A percentile compares a stretch with the other conserved stretches of the same genome.
Evolutionary conservation across 1,284 basidiomycete genomes (phyloP).

Genomic region (Cryptococcus neoformans): DNA sequence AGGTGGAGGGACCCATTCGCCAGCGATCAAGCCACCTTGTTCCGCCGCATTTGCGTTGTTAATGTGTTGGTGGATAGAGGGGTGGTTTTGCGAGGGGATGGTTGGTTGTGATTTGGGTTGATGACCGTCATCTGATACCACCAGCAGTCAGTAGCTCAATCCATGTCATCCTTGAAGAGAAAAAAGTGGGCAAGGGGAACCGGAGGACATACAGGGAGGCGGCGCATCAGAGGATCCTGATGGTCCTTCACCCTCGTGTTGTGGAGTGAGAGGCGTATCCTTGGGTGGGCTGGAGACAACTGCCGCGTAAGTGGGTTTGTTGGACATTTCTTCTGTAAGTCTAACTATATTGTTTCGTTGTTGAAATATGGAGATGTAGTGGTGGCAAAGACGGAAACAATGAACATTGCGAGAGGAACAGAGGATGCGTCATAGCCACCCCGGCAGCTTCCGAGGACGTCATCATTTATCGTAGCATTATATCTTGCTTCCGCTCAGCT

Average conservation of each 20-base stretch:
- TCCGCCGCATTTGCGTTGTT: too few relatives aligned
- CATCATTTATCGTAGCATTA: too few relatives aligned
- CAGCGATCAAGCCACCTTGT: not conserved
- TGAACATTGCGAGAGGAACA: too few relatives aligned
- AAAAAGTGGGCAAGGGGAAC: not conserved
- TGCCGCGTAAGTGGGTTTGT: slow-evolving; percentile 18
- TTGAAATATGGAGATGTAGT: too few relatives aligned
- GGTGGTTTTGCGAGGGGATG: not conserved
- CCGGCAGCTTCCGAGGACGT: too few relatives aligned
- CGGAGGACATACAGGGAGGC: slow-evolving; percentile 15
- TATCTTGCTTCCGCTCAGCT: too few relatives aligned
- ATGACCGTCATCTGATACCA: not conserved
- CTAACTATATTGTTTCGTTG: not conserved
- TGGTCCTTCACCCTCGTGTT: not conserved
- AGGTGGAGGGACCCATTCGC: slow-evolving; percentile 26
- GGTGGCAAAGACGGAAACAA: not conserved
- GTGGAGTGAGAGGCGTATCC: not conserved
- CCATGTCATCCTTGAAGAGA: not conserved
- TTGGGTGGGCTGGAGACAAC: slow-evolving; percentile 7
- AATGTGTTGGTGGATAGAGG: not conserved
- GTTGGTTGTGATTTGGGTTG: not conserved
- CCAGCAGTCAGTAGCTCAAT: not conserved
- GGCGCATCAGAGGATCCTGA: slow-evolving; percentile 14
- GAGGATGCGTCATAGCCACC: too few relatives aligned
- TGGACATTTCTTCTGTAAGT: slow-evolving; percentile 5